phyloP scores from a whole-genome alignment of 495 filamentous ascomycete species.

The Terfezia claveryi region DNA sequence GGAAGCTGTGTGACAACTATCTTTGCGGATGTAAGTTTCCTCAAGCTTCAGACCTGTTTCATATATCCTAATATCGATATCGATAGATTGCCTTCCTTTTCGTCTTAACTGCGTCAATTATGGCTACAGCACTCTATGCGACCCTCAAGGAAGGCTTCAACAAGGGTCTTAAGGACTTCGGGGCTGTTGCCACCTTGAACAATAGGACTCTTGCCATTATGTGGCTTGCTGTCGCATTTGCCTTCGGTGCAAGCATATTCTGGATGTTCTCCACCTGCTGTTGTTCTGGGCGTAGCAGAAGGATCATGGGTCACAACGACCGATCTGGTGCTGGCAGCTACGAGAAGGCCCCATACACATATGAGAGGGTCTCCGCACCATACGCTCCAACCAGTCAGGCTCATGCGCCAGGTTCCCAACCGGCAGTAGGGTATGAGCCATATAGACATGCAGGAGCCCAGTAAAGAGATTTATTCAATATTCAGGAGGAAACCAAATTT shows the following conservation, averaged over 20 bases:
- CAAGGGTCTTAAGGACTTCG: constrained; percentile 38
- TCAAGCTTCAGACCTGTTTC: constrained; percentile 19
- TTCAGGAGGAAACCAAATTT: no score
- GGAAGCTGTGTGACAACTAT: constrained; percentile 61
- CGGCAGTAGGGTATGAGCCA: constrained; percentile 10
- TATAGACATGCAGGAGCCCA: constrained; percentile 8
- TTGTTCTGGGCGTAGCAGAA: constrained; percentile 29
- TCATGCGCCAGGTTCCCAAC: constrained; percentile 1
- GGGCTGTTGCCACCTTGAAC: constrained; percentile 40
- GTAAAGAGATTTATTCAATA: background rate
- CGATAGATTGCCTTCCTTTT: constrained; percentile 34
- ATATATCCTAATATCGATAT: constrained; percentile 26
- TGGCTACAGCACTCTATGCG: constrained; percentile 38
- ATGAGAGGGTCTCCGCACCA: constrained; percentile 14
- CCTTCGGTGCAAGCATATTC: constrained; percentile 51
- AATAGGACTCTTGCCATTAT: constrained; percentile 41
- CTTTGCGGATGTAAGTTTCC: constrained; percentile 36
- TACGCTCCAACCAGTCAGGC: constrained; percentile 8
- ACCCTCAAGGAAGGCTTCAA: constrained; percentile 40
- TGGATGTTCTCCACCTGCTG: constrained; percentile 85
- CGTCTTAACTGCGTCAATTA: constrained; percentile 34
- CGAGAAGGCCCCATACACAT: constrained; percentile 4
- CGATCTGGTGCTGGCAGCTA: background rate
- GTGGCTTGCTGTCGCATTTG: constrained; percentile 65
- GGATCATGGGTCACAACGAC: constrained; percentile 11